These are phyloP conservation scores for Leccinum variabile DNA, from an alignment of 1,284 basidiomycete species.

Conservation along the genomic window DNA sequence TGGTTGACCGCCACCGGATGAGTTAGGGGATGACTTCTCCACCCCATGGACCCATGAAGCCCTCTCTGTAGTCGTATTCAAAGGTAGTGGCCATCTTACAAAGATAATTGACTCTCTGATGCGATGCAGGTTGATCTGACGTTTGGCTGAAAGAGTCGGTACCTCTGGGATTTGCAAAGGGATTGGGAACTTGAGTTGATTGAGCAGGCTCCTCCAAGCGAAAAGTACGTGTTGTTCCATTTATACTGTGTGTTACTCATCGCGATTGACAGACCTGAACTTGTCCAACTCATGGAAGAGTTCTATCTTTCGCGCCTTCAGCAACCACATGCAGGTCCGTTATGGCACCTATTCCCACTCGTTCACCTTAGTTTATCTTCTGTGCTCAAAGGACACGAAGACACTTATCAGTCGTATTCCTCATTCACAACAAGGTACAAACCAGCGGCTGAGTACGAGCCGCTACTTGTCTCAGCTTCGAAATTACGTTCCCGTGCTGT, in stretches of 20 bases:
- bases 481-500: slow-evolving; percentile 61
- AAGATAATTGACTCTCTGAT: slow-evolving; percentile 42
- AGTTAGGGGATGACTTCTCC: slow-evolving; percentile 54
- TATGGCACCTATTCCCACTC: not conserved
- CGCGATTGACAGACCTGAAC: slow-evolving; percentile 35
- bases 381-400: slow-evolving; percentile 55
- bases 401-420: slow-evolving; percentile 83
- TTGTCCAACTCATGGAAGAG: slow-evolving; percentile 48
- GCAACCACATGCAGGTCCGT: slow-evolving; percentile 69
- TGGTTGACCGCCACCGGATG: slow-evolving; percentile 56
- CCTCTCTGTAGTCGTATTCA: slow-evolving; percentile 55
- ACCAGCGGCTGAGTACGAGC: slow-evolving; percentile 75
- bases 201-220: slow-evolving; percentile 43
- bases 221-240: slow-evolving; percentile 43
- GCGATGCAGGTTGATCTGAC: slow-evolving; percentile 15
- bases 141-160: slow-evolving; percentile 53
- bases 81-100: slow-evolving; percentile 60
- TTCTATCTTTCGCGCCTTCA: slow-evolving; percentile 58
- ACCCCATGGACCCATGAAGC: slow-evolving; percentile 58
- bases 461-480: slow-evolving; percentile 71
- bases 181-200: slow-evolving; percentile 76
- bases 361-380: slow-evolving; percentile 9
- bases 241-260: slow-evolving; percentile 3
- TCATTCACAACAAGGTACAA: slow-evolving; percentile 80
- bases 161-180: slow-evolving; percentile 69